Evolutionary conservation across 2,329 filamentous ascomycete genomes (phyloP).

Genomic region (Mycosphaerelloides madeirae): DNA sequence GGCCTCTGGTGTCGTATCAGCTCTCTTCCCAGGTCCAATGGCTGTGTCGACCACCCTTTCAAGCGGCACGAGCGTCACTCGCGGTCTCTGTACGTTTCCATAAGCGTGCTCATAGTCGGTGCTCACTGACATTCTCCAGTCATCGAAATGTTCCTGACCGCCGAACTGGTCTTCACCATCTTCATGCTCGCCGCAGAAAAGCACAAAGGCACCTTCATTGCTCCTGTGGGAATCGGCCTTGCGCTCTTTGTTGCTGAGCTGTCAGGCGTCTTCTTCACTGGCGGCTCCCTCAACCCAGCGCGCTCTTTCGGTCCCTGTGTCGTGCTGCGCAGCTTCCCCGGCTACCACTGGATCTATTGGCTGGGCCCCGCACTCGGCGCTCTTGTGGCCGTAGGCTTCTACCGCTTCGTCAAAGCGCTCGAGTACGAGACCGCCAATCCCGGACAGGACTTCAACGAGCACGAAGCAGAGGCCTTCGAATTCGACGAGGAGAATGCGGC

Average conservation of each 20-base stretch:
- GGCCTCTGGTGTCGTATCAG: constrained; percentile 42
- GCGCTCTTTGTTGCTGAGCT: constrained; percentile 45
- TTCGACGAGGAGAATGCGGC: constrained; percentile 35
- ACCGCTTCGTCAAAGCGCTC: constrained; percentile 45
- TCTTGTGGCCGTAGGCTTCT: constrained; percentile 45
- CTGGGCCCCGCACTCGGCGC: constrained; percentile 45
- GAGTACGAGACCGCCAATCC: constrained; percentile 51
- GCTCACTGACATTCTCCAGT: constrained; percentile 19
- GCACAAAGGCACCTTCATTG: constrained; percentile 40
- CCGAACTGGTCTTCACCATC: constrained; percentile 48
- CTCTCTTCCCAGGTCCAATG: constrained; percentile 43
- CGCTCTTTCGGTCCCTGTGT: constrained; percentile 48
- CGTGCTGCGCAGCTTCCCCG: constrained; percentile 38
- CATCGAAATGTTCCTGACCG: constrained; percentile 50
- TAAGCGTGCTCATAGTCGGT: constrained; percentile 7
- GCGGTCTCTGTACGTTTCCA: constrained; percentile 36
- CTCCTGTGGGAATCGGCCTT: constrained; percentile 37
- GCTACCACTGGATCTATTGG: constrained; percentile 52
- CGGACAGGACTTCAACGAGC: constrained; percentile 44
- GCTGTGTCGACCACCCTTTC: constrained; percentile 44
- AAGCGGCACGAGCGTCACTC: constrained; percentile 38
- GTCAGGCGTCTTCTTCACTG: constrained; percentile 40
- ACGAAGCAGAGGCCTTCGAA: constrained; percentile 34
- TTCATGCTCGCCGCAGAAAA: constrained; percentile 42
- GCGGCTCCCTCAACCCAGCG: constrained; percentile 45